Percentiles rank a stretch among this genome's conserved stretches.
Evolutionary conservation across 2,329 filamentous ascomycete genomes (phyloP).

Genomic region (Alternaria consortialis): DNA sequence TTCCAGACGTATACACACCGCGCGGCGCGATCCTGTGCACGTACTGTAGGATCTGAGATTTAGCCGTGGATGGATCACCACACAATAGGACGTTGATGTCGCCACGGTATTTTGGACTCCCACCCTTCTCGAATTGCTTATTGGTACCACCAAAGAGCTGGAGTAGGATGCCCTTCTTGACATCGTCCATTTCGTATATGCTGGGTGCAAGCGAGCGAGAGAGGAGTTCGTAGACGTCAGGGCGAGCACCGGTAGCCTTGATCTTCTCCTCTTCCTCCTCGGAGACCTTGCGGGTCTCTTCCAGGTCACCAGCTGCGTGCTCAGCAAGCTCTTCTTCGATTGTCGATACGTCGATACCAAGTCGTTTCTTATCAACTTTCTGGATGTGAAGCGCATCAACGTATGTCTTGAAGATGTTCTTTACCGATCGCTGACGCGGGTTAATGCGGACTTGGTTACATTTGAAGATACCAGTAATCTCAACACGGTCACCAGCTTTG

Average conservation of each 20-base stretch:
- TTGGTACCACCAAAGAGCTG: constrained; percentile 98
- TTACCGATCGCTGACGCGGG: constrained; percentile 88
- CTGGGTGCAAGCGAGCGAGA: constrained; percentile 91
- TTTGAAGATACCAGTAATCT: constrained; percentile 96
- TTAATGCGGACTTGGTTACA: constrained; percentile 94
- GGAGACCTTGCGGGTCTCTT: constrained; percentile 83
- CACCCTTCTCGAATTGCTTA: constrained; percentile 96
- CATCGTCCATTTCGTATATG: constrained; percentile 97
- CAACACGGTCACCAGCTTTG: constrained; percentile 95
- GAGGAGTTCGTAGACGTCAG: constrained; percentile 92
- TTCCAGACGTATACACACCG: constrained; percentile 79
- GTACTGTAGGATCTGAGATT: constrained; percentile 93
- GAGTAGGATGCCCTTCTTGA: constrained; percentile 97
- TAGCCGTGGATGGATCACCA: constrained; percentile 94
- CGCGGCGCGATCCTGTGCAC: constrained; percentile 97
- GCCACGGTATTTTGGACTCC: constrained; percentile 92
- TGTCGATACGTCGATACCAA: constrained; percentile 90
- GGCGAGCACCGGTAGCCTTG: constrained; percentile 76
- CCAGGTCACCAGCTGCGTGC: constrained; percentile 73
- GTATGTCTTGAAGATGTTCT: constrained; percentile 97
- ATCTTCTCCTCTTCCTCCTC: constrained; percentile 92
- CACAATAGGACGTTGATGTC: constrained; percentile 98
- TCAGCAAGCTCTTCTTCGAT: constrained; percentile 84
- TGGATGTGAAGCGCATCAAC: constrained; percentile 95
- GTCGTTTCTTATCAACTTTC: constrained; percentile 93